A percentile compares a stretch with the other conserved stretches of the same genome.
These are phyloP conservation scores for Pythium guiyangense DNA, from an alignment of 352 stramenopile species.

Conservation along the genomic window DNA sequence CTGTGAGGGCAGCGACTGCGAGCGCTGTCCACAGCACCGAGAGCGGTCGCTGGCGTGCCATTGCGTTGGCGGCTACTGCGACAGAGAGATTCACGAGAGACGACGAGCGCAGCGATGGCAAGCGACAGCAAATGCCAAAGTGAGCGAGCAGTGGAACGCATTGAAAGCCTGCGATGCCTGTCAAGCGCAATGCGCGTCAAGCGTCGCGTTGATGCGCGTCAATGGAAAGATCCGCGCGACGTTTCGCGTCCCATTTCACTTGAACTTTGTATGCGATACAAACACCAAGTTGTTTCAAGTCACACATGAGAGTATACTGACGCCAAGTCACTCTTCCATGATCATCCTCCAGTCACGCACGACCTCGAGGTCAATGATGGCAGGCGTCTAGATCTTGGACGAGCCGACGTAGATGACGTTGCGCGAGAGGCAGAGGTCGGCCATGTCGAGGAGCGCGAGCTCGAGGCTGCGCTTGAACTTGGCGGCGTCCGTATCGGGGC, in stretches of 20 bases:
- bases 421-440: conserved; percentile 85
- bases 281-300: no score
- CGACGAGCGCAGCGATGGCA: background rate
- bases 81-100: background rate
- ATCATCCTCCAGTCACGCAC: no score
- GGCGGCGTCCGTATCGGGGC: conserved; percentile 68
- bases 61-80: background rate
- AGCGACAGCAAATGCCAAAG: conserved; percentile 17
- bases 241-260: conserved; percentile 16
- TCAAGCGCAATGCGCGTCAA: background rate
- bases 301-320: no score
- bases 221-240: conserved; percentile 15
- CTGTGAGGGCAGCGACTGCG: conserved; percentile 4
- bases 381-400: conserved; percentile 79
- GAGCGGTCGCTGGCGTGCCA: conserved; percentile 17
- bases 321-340: no score
- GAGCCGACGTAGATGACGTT: conserved; percentile 89
- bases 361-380: no score
- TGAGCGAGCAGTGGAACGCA: conserved; percentile 7
- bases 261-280: no score
- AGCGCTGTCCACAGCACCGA: conserved; percentile 6
- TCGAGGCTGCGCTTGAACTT: conserved; percentile 91
- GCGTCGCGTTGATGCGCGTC: conserved; percentile 10
- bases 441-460: conserved; percentile 94
- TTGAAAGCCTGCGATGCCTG: no score